These are phyloP conservation scores for Lathyrus sativus DNA, from an alignment of 306 rosid species.

Conservation along the genomic window DNA sequence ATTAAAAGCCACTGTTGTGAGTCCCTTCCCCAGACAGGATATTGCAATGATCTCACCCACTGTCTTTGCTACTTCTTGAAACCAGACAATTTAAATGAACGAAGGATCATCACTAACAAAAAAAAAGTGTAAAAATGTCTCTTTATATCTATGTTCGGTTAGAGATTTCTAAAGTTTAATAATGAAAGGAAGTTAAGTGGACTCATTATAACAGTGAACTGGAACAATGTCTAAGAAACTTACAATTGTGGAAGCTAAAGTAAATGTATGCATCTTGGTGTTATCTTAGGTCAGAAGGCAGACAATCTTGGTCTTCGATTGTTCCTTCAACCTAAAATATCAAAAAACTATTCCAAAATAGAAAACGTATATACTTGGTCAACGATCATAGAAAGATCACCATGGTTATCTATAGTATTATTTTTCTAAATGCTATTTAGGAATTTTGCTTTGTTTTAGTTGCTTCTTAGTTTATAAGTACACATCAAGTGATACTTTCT, in stretches of 20 bases:
- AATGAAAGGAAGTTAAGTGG: constrained; percentile 18
- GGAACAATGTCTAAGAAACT: constrained; percentile 42
- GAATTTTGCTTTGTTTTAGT: constrained; percentile 3
- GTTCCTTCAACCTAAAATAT: constrained; percentile 85
- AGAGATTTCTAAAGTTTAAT: not conserved
- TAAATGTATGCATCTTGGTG: constrained; percentile 86
- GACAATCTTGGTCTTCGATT: constrained; percentile 85
- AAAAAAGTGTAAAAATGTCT: not conserved
- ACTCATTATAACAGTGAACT: not conserved
- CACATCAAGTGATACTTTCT: constrained; percentile 30
- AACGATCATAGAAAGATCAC: not conserved
- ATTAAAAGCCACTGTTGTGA: constrained; percentile 88
- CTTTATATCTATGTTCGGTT: constrained; percentile 1
- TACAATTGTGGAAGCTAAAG: constrained; percentile 86
- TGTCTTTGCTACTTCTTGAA: constrained; percentile 88
- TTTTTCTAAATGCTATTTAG: constrained; percentile 19
- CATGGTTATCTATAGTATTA: constrained; percentile 10
- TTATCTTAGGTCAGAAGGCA: constrained; percentile 93
- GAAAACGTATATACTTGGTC: constrained; percentile 11
- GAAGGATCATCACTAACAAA: constrained; percentile 19
- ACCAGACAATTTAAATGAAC: constrained; percentile 27
- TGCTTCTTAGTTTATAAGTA: constrained; percentile 18
- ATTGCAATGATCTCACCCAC: constrained; percentile 89
- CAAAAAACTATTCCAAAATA: constrained; percentile 27
- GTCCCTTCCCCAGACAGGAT: constrained; percentile 87